Base-by-base conservation (phyloP, 768 basidiomycete species). In the Serendipita sp. region DNA sequence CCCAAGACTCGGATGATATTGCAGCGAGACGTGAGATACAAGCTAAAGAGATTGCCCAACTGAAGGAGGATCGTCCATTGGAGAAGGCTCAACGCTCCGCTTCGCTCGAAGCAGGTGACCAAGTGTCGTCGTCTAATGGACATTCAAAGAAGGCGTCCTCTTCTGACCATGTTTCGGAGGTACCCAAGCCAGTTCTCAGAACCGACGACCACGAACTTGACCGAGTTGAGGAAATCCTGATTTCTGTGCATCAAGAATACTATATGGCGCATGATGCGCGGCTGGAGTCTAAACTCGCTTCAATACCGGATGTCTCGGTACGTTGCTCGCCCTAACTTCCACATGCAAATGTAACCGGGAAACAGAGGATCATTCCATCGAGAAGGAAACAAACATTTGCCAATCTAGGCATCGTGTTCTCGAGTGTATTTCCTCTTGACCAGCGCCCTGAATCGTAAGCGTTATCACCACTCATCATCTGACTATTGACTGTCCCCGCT, bases 361-460 rank as follows among this genome's bases (percentile, higher is more conserved):
- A 5, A 4, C 69, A 97, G 94, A 75, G 73, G 62, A 96, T 99
- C 67, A 94, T 98, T 62, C 90, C 91, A 13, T 76, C 78, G 63
- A 79, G 95, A 73, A 86, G 95, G 63, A 71, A 77, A 27, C 80
- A 83, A 68, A 86, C 90, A 0, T 79, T 98, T n/a, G 78, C 80
- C 40, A 89, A 87, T 33, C 80, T 86, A 33, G 83, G 88, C 70
- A 81, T 99, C 36, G 78, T 95, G 40, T 98, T 99, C 74, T 97
- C 95, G 1, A 91, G 93, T 64, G 84, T 99, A 44, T 93, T 98
- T 64, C 93, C 95, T 3, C 80, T 94, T n/a, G 87, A 91, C 69
- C 85, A 83, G 2, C 78, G 75, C 64, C 87, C 91, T 43, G 86
- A 92, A 72, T 77, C 78, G 55, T 88, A 16, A 66, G 27, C 6